Base-by-base conservation (phyloP, 345 rosid species). In the Geranium brycei region DNA sequence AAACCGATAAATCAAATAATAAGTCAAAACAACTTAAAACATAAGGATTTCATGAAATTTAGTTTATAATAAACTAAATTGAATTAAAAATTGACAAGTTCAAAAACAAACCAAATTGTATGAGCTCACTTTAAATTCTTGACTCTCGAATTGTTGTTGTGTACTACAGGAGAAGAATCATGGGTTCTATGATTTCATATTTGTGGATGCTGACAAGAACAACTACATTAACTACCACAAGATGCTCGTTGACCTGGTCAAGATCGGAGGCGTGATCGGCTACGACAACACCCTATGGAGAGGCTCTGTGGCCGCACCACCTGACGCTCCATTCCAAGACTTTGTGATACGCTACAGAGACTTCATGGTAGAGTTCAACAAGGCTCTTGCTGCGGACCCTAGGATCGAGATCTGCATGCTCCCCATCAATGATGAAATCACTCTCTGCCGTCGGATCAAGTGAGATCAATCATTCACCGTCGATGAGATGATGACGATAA, bases 231-330 rank as follows among this genome's bases (percentile, higher is more conserved):
- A 91, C 82, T 88, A 91, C 76, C 97, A 91, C 76, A 81, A 87
- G 78, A 81, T 93, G 67, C 53, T 91, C 79, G 80, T 91, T 7
- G 96, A 91, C 1, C 70, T 95, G 66, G 91, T 88, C 57, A 91
- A 87, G 65, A 82, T 95, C 6, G 96, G 97, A 1, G 99, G 99
- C 2, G 61, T 95, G 64, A 87, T 95, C 60, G 96, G 97, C 41
- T 95, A 95, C 76, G 96, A 95, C 86, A 91, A 95, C 86, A 91
- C 97, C 76, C 74, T 95, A 16, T 91, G 97, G 97, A 88, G 85
- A 28, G 99, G 99, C 6, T 87, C 99, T 23, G 28, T 23, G 28
- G 28, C 28, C 28, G 28, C 28, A 3, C 84, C 96, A 7, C 75
- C 95, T 2, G 97, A 91, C 62, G 96, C 92, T 0, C 91, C 97